Evolutionary conservation across 2,329 filamentous ascomycete species (phyloP), one percentile per base, ranked within the genome.

Genomic region (Epichloe festucae): DNA sequence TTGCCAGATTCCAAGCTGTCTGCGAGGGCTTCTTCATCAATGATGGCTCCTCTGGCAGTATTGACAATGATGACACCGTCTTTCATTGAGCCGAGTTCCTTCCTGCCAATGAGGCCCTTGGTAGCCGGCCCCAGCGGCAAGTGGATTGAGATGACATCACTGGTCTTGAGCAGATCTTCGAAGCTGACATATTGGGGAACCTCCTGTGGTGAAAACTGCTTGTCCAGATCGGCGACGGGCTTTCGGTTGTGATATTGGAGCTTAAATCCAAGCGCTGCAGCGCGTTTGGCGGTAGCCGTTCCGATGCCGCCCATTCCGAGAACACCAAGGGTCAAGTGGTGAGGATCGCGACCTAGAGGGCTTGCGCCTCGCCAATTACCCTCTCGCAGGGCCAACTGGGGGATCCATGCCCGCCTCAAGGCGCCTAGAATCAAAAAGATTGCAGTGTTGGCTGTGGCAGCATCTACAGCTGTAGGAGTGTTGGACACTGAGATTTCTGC

Each of bases 391-490:
- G 74, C 73, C 4, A 71, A 59, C 69, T 87, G 79, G 40, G 56
- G 56, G 1, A 73, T 68, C 64, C 84, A 85, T 64, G 84, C 82
- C 53, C 78, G 77, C 36, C 85, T 73, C 39, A 88, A 67, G 0
- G 84, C 81, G 3, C 83, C 85, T 17, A 89, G 69, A 50, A 88
- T 82, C 2, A 88, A 68, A 60, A 86, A 87, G 62, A 87, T 78
- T 56, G 79, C 82, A 6, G 77, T 75, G 62, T 88, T 84, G 35
- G 85, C 85, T 0, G 85, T 88, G 5, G 84, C 78, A 62, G 85
- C 79, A 60, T 86, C 78, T 15, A 84, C 81, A 0, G 80, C 79
- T 0, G 75, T 79, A 17, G 84, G 84, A 1, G 81, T 78, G 61
- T 87, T 86, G 48, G 82, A 84, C 23, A 88, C 78, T 8, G 70